Evolutionary conservation across 228 moss, liverwort and hornwort species (phyloP).

Genomic region (Sphagnum fallax): DNA sequence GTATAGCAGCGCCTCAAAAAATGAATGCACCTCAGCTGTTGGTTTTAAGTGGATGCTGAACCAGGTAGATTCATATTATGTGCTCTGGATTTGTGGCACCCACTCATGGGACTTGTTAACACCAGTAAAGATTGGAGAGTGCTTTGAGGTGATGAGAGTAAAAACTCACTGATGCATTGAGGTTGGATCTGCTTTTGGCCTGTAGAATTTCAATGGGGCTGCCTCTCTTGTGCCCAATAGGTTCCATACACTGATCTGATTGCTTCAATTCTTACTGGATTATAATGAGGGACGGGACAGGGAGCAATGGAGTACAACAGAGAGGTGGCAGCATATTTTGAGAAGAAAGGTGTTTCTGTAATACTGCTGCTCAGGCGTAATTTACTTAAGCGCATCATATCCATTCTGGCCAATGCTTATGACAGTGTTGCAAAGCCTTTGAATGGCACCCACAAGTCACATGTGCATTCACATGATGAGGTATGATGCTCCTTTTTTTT

Average conservation of each 20-base stretch:
- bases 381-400: slow-evolving; percentile 39
- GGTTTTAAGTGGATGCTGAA: slow-evolving; percentile 67
- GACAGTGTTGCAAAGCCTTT: slow-evolving; percentile 34
- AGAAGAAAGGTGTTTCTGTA: slow-evolving; percentile 37
- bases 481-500: slow-evolving; percentile 5
- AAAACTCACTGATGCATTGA: no score
- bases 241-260: background rate
- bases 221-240: background rate
- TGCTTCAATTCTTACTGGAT: no score
- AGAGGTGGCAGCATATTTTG: slow-evolving; percentile 39
- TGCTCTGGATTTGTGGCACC: background rate
- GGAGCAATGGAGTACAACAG: slow-evolving; percentile 45
- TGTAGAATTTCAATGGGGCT: background rate
- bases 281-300: slow-evolving; percentile 7
- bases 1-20: slow-evolving; percentile 48
- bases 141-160: no score
- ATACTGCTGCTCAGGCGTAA: slow-evolving; percentile 38
- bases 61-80: slow-evolving; percentile 22
- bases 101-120: background rate
- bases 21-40: slow-evolving; percentile 44
- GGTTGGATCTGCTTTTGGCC: no score
- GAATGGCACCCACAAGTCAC: slow-evolving; percentile 59
- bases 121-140: background rate
- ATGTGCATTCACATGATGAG: slow-evolving; percentile 50
- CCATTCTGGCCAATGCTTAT: slow-evolving; percentile 52